A percentile compares a stretch with the other conserved stretches of the same genome.
Evolutionary conservation across 495 filamentous ascomycete species (phyloP).

Genomic region (Immersiella caudata): DNA sequence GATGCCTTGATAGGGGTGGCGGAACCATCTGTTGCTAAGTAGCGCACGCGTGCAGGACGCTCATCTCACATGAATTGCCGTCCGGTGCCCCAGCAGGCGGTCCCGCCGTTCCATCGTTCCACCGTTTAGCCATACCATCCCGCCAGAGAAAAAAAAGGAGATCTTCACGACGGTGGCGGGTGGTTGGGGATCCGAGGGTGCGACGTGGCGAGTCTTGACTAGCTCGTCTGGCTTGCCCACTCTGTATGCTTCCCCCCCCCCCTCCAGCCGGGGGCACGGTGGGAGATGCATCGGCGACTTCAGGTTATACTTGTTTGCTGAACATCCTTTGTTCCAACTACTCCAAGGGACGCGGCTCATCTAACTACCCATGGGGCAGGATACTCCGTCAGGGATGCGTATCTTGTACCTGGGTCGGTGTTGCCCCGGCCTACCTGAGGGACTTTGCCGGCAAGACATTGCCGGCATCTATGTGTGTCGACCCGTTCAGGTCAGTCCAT

Average conservation of each 20-base stretch:
- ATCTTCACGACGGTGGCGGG: conserved; percentile 25
- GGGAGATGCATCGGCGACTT: conserved; percentile 24
- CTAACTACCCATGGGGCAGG: background rate
- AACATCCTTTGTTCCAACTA: conserved; percentile 16
- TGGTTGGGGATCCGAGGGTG: conserved; percentile 27
- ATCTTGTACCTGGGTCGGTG: conserved; percentile 12
- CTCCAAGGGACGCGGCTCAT: conserved; percentile 6
- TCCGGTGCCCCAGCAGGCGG: conserved; percentile 14
- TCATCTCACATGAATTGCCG: conserved; percentile 39
- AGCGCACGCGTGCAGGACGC: conserved; percentile 32
- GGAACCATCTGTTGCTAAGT: conserved; percentile 8
- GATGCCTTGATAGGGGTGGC: conserved; percentile 18
- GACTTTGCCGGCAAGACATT: conserved; percentile 11
- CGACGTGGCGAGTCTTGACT: conserved; percentile 40
- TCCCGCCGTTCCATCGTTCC: conserved; percentile 21
- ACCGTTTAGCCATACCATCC: conserved; percentile 10
- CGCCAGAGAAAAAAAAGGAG: conserved; percentile 9
- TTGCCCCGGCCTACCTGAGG: conserved; percentile 1
- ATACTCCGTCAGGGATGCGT: background rate
- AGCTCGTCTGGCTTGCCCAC: conserved; percentile 27
- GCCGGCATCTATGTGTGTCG: conserved; percentile 12
- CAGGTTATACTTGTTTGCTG: conserved; percentile 15
- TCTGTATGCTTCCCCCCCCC: conserved; percentile 13
- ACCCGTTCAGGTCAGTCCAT: background rate
- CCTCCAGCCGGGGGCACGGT: conserved; percentile 16